Base-by-base conservation (phyloP, 2,329 filamentous ascomycete genomes). In the Chrysosporium keratinophilum region DNA sequence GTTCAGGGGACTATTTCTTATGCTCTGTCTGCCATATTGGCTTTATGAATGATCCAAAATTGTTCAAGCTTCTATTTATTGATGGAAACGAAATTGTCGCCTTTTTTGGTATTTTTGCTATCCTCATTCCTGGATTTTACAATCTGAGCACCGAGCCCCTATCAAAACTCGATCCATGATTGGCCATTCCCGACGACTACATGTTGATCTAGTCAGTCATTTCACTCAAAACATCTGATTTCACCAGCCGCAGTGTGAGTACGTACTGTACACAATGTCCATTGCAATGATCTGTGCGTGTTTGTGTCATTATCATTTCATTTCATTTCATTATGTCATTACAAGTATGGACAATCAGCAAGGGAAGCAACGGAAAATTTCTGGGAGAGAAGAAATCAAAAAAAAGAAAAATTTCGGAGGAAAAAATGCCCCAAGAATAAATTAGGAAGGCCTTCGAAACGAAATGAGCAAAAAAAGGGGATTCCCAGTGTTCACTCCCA, bases 271-370 rank as follows among this genome's bases (percentile, higher is more conserved):
- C 39, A 15, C 4, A 14, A n/a, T n/a, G n/a, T n/a, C n/a, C 14
- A 15, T 19, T 23, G 17, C 10, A 4, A 44, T 10, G 14, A 44
- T 44, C 1, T 6, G 23, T 15, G 9, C 2, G 19, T 11, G 1
- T 33, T 14, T 11, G 33, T 45, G 17, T 37, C 15, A 35, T 47
- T n/a, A 48, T 48, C 45, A 23, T 56, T 11, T 45, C 44, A 45
- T 50, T 44, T 49, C 41, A 15, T 43, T 51, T 54, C 49, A 39
- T 52, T 35, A 48, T 54, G 12, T 37, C 41, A 39, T 51, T 47
- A 52, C 41, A 62, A 28, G 23, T 63, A 62, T 61, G 61, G 60
- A 62, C 60, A 58, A 58, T n/a, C n/a, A n/a, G n/a, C 43, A 4
- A 17, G 33, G 31, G 60, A 58, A 58, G 45, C 12, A n/a, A 14